Base-by-base conservation (phyloP, 345 rosid genomes). In the Arabidopsis suecica region DNA sequence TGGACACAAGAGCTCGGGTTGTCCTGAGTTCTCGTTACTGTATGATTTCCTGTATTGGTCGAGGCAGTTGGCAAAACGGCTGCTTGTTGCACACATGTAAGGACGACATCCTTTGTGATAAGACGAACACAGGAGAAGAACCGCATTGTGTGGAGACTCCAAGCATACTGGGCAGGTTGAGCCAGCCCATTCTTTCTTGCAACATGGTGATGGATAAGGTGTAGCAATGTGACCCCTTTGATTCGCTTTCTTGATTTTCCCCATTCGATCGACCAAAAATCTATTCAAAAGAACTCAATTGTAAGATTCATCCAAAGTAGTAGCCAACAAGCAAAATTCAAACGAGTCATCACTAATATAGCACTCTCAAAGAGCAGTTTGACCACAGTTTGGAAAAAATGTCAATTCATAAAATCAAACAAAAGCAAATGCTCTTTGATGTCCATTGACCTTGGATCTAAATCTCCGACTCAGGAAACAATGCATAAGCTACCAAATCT, bases 21-120 rank as follows among this genome's bases (percentile, higher is more conserved):
- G 88, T 81, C 84, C 88, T 0, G 51, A 50, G 78, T 77, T 81
- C 65, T 82, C 87, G 70, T 44, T 59, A 16, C 86, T 83, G 75
- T 85, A 91, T 0, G 97, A 90, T 57, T 89, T 89, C 86, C 82
- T 84, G 81, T 87, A 94, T 42, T 91, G 98, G 7, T 89, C 95
- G 54, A 94, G 92, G 72, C 95, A 91, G 71, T 94, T 89, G 48
- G 97, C 89, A 61, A 82, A 89, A 41, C 91, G 93, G 47, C 78
- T 83, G 78, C 96, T 82, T 2, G 98, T 94, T 20, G 94, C 92
- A 74, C 98, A 94, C 93, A 94, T 94, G 76, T 94, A 94, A 30
- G 91, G 93, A 45, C 93, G 96, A 18, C 98, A 94, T 12, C 98
- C 97, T 71, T 91, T 88, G 78, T 86, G 82, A 53, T 89, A 85